A percentile compares a stretch with the other conserved stretches of the same genome.
phyloP scores from a whole-genome alignment of 2,329 filamentous ascomycete genomes.

The Gyromitra esculenta region DNA sequence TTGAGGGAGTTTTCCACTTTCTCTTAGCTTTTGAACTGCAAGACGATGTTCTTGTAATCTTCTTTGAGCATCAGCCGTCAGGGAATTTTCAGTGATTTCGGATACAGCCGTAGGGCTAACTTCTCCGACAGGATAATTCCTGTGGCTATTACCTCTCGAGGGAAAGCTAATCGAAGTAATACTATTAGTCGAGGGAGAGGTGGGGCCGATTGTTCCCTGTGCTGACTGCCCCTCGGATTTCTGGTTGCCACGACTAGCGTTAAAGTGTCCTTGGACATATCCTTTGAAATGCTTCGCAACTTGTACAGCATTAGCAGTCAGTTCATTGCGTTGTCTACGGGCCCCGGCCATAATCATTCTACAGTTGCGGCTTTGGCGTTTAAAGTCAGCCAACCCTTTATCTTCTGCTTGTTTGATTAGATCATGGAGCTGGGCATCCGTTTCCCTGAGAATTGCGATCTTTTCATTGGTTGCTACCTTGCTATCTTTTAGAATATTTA shows the following conservation, averaged over 20 bases:
- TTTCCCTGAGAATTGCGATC: slow-evolving; percentile 5
- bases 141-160: neutral
- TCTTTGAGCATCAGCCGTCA: slow-evolving; percentile 3
- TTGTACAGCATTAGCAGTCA: slow-evolving; percentile 18
- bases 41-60: slow-evolving; percentile 14
- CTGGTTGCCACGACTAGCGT: neutral
- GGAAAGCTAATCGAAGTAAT: neutral
- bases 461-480: slow-evolving; percentile 11
- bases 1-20: slow-evolving; percentile 1
- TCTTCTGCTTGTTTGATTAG: slow-evolving; percentile 27
- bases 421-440: slow-evolving; percentile 17
- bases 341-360: slow-evolving; percentile 37
- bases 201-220: neutral
- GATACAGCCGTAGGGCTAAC: neutral
- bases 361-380: slow-evolving; percentile 31
- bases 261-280: slow-evolving; percentile 35
- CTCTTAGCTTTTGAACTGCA: neutral
- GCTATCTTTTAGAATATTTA: slow-evolving; percentile 12
- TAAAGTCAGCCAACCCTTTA: slow-evolving; percentile 9
- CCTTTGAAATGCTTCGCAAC: slow-evolving; percentile 35
- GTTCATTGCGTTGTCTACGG: slow-evolving; percentile 26
- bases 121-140: neutral
- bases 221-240: neutral
- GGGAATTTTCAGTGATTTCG: neutral
- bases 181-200: neutral